Percentiles rank a stretch among this genome's conserved stretches.
phyloP scores from a whole-genome alignment of 2,329 filamentous ascomycete species.

The Pseudogymnoascus sp. region DNA sequence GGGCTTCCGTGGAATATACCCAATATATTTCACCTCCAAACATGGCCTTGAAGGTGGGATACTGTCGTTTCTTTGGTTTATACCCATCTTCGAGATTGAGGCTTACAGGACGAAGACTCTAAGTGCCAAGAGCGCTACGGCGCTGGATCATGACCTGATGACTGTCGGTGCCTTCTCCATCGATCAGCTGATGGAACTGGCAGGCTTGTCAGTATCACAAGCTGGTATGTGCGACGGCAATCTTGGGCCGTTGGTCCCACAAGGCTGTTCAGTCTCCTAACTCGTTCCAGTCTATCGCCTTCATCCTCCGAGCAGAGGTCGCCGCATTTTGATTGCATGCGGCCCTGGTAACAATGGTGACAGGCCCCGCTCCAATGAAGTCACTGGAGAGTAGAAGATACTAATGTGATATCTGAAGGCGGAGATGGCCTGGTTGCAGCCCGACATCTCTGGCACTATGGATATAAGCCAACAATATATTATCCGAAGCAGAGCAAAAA shows the following conservation, averaged over 20 bases:
- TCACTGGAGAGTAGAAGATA: background rate
- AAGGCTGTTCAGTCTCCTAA: background rate
- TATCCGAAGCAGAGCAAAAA: constrained; percentile 90
- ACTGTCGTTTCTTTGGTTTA: background rate
- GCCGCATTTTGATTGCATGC: constrained; percentile 76
- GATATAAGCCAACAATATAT: constrained; percentile 81
- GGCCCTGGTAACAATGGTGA: constrained; percentile 69
- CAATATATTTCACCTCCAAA: background rate
- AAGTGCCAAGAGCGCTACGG: constrained; percentile 75
- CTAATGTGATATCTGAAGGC: constrained; percentile 39
- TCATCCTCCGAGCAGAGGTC: constrained; percentile 65
- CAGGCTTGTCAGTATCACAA: constrained; percentile 86
- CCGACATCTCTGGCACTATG: constrained; percentile 83
- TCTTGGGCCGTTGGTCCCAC: background rate
- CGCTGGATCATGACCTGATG: constrained; percentile 92
- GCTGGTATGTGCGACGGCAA: constrained; percentile 49
- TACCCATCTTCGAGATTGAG: background rate
- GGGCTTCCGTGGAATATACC: background rate
- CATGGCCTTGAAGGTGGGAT: constrained; percentile 11
- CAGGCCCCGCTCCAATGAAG: background rate
- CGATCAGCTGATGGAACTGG: constrained; percentile 95
- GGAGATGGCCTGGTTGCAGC: constrained; percentile 93
- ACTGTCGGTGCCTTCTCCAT: constrained; percentile 78
- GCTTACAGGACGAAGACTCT: constrained; percentile 55
- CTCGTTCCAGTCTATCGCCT: constrained; percentile 65